Conservation (phyloP, 2,329 filamentous ascomycete genomes). For the Phaeosphaeriaceae sp. region DNA sequence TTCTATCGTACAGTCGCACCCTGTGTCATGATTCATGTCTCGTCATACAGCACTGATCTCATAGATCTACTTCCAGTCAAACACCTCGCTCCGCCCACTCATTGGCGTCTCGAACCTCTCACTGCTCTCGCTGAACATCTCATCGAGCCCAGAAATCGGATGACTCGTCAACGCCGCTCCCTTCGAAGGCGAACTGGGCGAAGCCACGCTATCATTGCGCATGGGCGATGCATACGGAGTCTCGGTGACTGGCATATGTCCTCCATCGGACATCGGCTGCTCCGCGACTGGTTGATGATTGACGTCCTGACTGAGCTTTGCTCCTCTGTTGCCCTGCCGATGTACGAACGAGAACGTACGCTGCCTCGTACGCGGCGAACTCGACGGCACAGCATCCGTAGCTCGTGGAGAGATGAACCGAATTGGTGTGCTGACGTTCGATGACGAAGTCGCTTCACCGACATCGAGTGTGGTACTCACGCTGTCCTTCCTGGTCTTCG, state of each 20-base stretch:
- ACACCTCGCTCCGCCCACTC: slow-evolving; percentile 1
- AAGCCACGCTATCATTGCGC: not conserved
- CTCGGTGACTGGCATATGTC: not conserved
- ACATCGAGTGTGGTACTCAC: not conserved
- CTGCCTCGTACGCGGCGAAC: not conserved
- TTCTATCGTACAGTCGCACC: slow-evolving; percentile 3
- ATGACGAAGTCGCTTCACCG: not conserved
- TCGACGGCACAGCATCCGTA: slow-evolving; percentile 3
- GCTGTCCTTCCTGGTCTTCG: not conserved
- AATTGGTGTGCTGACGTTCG: not conserved
- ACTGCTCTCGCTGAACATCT: not conserved
- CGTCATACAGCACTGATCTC: not conserved
- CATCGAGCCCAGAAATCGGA: slow-evolving; percentile 4
- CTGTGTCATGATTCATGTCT: not conserved
- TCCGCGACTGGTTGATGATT: not conserved
- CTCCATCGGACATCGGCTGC: not conserved
- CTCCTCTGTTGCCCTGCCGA: not conserved
- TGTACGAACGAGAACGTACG: slow-evolving; percentile 6
- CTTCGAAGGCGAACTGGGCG: slow-evolving; percentile 6
- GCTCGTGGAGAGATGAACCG: slow-evolving; percentile 10
- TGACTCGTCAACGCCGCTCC: slow-evolving; percentile 16
- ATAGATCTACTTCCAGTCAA: not conserved
- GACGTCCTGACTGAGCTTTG: not conserved
- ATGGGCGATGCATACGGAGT: not conserved
- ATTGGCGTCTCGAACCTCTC: slow-evolving; percentile 7